phyloP scores from a whole-genome alignment of 192 early-diverging fungal genomes.

The Linnemannia exigua region DNA sequence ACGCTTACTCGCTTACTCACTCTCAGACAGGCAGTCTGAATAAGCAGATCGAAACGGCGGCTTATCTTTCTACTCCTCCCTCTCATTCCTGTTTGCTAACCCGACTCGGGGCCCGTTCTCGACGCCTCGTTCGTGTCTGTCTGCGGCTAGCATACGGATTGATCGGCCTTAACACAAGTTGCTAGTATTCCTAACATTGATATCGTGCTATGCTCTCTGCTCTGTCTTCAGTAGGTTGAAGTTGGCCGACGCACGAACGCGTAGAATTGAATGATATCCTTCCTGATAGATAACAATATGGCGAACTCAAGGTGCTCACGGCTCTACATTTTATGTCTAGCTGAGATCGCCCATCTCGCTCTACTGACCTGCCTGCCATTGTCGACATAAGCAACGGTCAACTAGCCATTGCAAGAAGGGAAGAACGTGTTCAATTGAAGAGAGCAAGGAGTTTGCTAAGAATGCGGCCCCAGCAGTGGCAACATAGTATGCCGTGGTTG shows the following conservation, averaged over 20 bases:
- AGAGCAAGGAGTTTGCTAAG: no score
- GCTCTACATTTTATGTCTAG: not conserved
- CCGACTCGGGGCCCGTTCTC: not conserved
- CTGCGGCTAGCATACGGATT: no score
- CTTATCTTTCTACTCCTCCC: not conserved
- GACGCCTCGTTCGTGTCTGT: not conserved
- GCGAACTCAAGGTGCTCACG: not conserved
- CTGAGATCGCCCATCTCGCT: not conserved
- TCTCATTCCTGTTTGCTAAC: not conserved
- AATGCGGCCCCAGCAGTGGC: no score
- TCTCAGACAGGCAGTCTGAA: not conserved
- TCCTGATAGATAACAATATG: no score
- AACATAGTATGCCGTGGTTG: not conserved
- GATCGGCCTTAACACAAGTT: not conserved
- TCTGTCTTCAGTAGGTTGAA: not conserved
- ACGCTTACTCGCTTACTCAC: not conserved
- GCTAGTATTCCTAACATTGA: not conserved
- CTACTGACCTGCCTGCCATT: not conserved
- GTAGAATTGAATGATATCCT: not conserved
- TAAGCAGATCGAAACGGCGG: not conserved
- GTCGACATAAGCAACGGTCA: not conserved
- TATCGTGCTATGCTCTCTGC: not conserved
- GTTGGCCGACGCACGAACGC: not conserved
- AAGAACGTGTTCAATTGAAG: no score
- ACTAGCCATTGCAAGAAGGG: not conserved